phyloP scores from a whole-genome alignment of 192 early-diverging fungal genomes.

The Gryganskiella cystojenkinii region DNA sequence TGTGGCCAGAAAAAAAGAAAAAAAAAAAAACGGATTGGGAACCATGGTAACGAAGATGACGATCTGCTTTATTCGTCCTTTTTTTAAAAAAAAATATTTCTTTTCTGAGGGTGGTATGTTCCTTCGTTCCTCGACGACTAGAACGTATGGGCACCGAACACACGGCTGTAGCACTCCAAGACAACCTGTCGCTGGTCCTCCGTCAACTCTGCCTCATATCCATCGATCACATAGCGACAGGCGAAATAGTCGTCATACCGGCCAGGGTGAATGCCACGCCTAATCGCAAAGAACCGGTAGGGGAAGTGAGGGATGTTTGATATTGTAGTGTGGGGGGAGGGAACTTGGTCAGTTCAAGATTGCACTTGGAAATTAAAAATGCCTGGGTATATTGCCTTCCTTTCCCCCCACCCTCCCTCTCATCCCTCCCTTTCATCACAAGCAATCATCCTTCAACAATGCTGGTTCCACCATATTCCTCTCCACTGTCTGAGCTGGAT shows the following conservation, averaged over 20 bases:
- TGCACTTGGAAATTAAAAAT: not conserved
- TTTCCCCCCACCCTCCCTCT: not conserved
- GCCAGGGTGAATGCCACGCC: constrained; percentile 29
- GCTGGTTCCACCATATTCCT: too few relatives aligned
- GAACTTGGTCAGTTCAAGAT: not conserved
- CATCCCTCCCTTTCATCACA: too few relatives aligned
- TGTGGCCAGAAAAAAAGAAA: not conserved
- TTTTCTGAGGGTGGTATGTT: too few relatives aligned
- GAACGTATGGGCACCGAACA: too few relatives aligned
- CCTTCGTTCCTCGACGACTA: too few relatives aligned
- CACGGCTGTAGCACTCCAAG: not conserved
- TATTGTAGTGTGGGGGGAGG: not conserved
- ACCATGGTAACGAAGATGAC: too few relatives aligned
- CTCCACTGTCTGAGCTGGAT: too few relatives aligned
- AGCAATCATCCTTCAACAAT: not conserved
- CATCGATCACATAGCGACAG: constrained; percentile 31
- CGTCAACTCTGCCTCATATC: constrained; percentile 4
- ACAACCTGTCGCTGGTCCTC: constrained; percentile 4
- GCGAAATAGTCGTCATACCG: constrained; percentile 34
- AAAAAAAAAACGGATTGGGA: constrained; percentile 1
- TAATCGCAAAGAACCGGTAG: not conserved
- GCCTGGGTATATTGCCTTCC: too few relatives aligned
- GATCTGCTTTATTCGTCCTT: too few relatives aligned
- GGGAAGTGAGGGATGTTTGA: too few relatives aligned
- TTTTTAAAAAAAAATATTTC: too few relatives aligned